phyloP scores from a whole-genome alignment of 305 asterid genomes.

The Rubia peregrina region DNA sequence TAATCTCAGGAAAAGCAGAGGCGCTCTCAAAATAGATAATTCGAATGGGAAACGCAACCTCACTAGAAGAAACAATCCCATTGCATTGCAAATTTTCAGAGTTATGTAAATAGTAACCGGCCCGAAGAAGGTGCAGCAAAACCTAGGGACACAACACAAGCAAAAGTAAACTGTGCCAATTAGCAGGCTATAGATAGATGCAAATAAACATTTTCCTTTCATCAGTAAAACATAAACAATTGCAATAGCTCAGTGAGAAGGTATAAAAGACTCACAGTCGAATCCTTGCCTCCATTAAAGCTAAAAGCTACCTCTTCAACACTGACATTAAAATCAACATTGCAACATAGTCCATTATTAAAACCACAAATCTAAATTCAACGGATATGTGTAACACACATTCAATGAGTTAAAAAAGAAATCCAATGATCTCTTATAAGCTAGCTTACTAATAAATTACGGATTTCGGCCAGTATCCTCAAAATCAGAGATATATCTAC shows the following conservation, averaged over 20 bases:
- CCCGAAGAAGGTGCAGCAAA: constrained; percentile 77
- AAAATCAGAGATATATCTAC: background rate
- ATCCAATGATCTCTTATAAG: background rate
- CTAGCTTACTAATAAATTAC: background rate
- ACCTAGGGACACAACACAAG: constrained; percentile 35
- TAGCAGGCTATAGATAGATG: constrained; percentile 11
- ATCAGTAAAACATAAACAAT: constrained; percentile 1
- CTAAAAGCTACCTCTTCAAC: constrained; percentile 86
- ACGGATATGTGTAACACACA: background rate
- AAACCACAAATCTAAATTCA: background rate
- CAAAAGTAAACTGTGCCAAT: background rate
- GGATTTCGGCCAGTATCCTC: background rate
- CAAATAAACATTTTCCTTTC: background rate
- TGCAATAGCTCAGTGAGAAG: background rate
- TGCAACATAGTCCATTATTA: background rate
- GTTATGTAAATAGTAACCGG: constrained; percentile 71
- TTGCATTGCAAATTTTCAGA: constrained; percentile 26
- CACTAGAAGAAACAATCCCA: constrained; percentile 35
- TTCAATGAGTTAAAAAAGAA: background rate
- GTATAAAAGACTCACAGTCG: constrained; percentile 54
- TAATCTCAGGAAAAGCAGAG: constrained; percentile 84
- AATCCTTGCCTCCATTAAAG: constrained; percentile 96
- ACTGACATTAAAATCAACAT: constrained; percentile 30
- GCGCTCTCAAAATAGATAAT: constrained; percentile 83
- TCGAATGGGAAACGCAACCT: constrained; percentile 50